Evolutionary conservation across 1,284 basidiomycete genomes (phyloP), one percentile per base, ranked within the genome.

Genomic region (Microbotryum intermedium): DNA sequence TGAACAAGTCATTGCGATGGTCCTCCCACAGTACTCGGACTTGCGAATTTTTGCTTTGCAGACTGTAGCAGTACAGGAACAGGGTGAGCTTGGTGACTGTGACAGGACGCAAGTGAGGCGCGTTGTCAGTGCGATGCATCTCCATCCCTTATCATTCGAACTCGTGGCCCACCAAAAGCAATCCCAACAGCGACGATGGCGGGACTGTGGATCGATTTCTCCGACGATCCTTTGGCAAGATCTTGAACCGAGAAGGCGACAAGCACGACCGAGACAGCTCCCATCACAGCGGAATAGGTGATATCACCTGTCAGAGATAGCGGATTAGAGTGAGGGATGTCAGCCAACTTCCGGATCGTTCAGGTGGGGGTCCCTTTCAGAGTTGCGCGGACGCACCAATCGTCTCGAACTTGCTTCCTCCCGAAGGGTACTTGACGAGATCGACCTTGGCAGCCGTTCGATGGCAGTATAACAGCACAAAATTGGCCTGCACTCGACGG

Each of bases 1-100:
- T 59, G 53, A 62, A 61, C 42, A 71, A 48, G 53, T 71, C 70
- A 39, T 69, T 68, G 10, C 64, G 59, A 55, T 97, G 93, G 72
- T 97, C 93, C 74, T 95, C 90, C 88, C 90, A 97, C 26, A 97
- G 81, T 6, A 97, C 85, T 57, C 84, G 83, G 2, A 98, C 91
- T 74, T 98, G 94, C 68, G 87, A 90, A 9, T 87, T 90, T 64
- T 83, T 83, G 46, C 80, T 80, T 46, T 88, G 83, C 55, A 94
- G 80, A 3, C 87, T 81, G 68, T 79, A 83, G 74, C 91, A 94
- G 76, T 93, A 94, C 6, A 92, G 48, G 76, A 95, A 97, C 46
- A 98, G 81, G 0, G 84, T 39, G 47, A 90, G 80, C 75, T 98
- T 98, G 68, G 88, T 84, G 49, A 80, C 88, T 90, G 70, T 30